Evolutionary conservation across 805 yeast species (phyloP), one percentile per base, ranked within the genome.

Genomic region (Starmerella vaccinii): DNA sequence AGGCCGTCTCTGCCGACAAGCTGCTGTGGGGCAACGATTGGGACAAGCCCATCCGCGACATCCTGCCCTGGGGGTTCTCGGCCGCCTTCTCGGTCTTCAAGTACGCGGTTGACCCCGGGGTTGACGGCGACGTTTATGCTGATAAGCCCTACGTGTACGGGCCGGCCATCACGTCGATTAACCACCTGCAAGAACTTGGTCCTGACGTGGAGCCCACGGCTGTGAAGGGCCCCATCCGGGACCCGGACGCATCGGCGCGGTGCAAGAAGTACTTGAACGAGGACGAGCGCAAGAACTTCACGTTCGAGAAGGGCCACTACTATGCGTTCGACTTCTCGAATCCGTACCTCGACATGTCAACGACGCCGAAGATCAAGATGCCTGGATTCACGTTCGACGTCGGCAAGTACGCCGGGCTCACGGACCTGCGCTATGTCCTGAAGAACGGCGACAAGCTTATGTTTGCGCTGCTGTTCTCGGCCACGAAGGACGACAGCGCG

Each of bases 1-100:
- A 49, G 45, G 55, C 59, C 10, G 68, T 80, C n/a, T 59, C 58
- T 18, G 84, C 83, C 2, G 69, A 74, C 38, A 71, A 72, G n/a
- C 64, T 82, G 37, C 52, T 77, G n/a, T 81, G 78, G 66, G 88
- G 88, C 1, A 82, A 82, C 60, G 87, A 82, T 59, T 79, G 80
- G 61, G 76, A 73, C 9, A 61, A 68, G n/a, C 80, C 84, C 0
- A 73, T 82, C 29, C 66, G 72, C 29, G 79, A 79, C 44, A 70
- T 70, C 49, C 70, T 82, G 10, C 88, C 88, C 2, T 69, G 69
- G 61, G 78, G 78, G 4, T 68, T 71, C 26, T 69, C 77, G 4
- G 63, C 76, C 1, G 86, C 84, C 0, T 67, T 78, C 56, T 71
- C 72, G 52, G 65, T 80, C 30, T 81, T 80, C 68, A 73, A 74